These are phyloP conservation scores for Hirsutella rhossiliensis DNA, from an alignment of 2,329 filamentous ascomycete species.

Conservation along the genomic window DNA sequence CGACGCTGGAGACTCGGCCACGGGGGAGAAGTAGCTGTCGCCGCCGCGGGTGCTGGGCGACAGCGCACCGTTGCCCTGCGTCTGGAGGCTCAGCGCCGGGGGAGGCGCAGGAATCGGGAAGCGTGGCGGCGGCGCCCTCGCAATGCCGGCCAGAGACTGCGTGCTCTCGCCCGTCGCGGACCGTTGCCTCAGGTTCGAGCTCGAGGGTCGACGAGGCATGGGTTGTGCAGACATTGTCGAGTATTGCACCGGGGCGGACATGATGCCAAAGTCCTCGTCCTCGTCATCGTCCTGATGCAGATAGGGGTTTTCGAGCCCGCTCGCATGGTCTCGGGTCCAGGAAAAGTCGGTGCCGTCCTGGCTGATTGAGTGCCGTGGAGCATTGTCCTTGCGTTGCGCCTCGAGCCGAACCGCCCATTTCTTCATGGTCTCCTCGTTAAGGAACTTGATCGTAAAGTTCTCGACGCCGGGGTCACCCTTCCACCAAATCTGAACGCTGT, in stretches of 20 bases:
- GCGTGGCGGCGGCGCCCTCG: slow-evolving; percentile 52
- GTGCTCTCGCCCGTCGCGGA: slow-evolving; percentile 64
- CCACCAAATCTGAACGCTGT: slow-evolving; percentile 97
- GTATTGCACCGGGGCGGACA: slow-evolving; percentile 23
- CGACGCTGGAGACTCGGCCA: slow-evolving; percentile 65
- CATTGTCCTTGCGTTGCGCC: slow-evolving; percentile 54
- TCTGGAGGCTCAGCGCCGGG: slow-evolving; percentile 57
- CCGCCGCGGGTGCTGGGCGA: slow-evolving; percentile 51
- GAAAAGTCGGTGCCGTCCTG: slow-evolving; percentile 57
- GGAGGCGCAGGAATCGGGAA: slow-evolving; percentile 55
- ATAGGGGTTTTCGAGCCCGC: slow-evolving; percentile 71
- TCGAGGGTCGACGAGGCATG: slow-evolving; percentile 43
- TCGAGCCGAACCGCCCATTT: slow-evolving; percentile 82
- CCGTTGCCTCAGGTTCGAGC: slow-evolving; percentile 60
- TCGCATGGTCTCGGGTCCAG: slow-evolving; percentile 60
- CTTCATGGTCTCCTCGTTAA: slow-evolving; percentile 82
- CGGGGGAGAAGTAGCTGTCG: slow-evolving; percentile 93
- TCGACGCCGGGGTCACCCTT: slow-evolving; percentile 92
- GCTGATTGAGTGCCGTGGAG: slow-evolving; percentile 32
- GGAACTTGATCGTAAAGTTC: slow-evolving; percentile 90
- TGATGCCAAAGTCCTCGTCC: slow-evolving; percentile 38
- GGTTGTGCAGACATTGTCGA: slow-evolving; percentile 14
- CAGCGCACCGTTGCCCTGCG: slow-evolving; percentile 29
- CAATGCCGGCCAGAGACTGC: slow-evolving; percentile 43
- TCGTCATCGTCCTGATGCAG: slow-evolving; percentile 51